Evolutionary conservation across 2,329 filamentous ascomycete genomes (phyloP).

Genomic region (Teratosphaeria zuluensis): DNA sequence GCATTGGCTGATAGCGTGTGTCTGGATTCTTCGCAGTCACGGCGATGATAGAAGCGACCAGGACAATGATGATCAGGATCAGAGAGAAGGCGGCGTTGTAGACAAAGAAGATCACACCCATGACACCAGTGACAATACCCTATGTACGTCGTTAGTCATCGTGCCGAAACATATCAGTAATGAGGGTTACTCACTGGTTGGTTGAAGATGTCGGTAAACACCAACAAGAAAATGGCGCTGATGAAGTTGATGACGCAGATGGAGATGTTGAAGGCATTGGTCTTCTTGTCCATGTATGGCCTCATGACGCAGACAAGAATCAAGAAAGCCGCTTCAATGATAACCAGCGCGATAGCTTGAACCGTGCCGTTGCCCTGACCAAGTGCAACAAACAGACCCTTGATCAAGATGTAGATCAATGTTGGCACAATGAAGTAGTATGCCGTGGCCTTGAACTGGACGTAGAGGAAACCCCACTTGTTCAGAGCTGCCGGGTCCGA

Average conservation of each 20-base stretch:
- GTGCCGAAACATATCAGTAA: neutral
- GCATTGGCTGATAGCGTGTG: slow-evolving; percentile 91
- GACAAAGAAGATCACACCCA: slow-evolving; percentile 83
- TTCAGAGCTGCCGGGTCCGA: slow-evolving; percentile 89
- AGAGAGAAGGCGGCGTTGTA: slow-evolving; percentile 76
- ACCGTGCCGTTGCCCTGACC: slow-evolving; percentile 60
- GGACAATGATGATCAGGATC: slow-evolving; percentile 71
- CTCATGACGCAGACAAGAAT: slow-evolving; percentile 70
- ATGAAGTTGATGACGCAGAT: slow-evolving; percentile 86
- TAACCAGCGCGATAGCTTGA: slow-evolving; percentile 71
- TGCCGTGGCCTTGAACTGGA: slow-evolving; percentile 88
- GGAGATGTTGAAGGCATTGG: slow-evolving; percentile 90
- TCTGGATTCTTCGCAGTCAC: slow-evolving; percentile 91
- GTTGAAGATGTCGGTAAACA: slow-evolving; percentile 81
- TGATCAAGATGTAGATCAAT: slow-evolving; percentile 70
- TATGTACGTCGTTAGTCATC: slow-evolving; percentile 17
- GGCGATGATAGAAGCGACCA: slow-evolving; percentile 66
- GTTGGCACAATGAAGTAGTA: slow-evolving; percentile 89
- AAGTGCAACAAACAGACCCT: slow-evolving; percentile 80
- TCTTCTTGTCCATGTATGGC: slow-evolving; percentile 99
- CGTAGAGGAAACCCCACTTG: slow-evolving; percentile 97
- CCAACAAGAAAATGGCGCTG: slow-evolving; percentile 77
- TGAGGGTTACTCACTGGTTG: slow-evolving; percentile 50
- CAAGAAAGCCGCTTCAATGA: slow-evolving; percentile 71
- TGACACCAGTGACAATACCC: slow-evolving; percentile 72